Evolutionary conservation across 2,329 filamentous ascomycete genomes (phyloP).

Genomic region (Davidsoniella neocaledoniae): DNA sequence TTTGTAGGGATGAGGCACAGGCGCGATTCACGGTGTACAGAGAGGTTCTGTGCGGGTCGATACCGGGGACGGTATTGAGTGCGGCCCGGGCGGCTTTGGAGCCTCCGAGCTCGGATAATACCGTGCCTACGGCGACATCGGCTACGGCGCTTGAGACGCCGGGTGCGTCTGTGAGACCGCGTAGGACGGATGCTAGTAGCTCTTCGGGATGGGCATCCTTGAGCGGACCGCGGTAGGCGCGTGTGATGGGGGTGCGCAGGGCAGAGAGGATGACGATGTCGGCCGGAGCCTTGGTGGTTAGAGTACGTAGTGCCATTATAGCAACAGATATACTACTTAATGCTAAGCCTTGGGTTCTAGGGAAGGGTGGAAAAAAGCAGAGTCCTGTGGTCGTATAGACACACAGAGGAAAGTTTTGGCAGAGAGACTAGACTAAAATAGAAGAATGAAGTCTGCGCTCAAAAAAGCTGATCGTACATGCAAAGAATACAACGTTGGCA

Average conservation of each 20-base stretch:
- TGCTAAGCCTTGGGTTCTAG: no score
- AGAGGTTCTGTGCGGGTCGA: constrained; percentile 48
- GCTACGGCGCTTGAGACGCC: constrained; percentile 15
- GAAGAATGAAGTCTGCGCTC: not conserved
- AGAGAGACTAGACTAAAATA: not conserved
- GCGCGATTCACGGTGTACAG: constrained; percentile 84
- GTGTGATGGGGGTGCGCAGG: constrained; percentile 72
- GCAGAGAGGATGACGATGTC: constrained; percentile 94
- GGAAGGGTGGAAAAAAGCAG: not conserved
- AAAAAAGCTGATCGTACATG: no score
- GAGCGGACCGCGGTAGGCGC: constrained; percentile 80
- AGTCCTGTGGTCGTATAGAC: not conserved
- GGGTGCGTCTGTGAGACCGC: not conserved
- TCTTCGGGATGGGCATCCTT: constrained; percentile 88
- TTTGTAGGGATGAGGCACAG: constrained; percentile 62
- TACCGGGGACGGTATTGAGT: constrained; percentile 56
- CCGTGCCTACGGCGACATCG: constrained; percentile 74
- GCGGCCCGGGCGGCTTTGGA: constrained; percentile 86
- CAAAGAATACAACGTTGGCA: no score
- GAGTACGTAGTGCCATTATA: constrained; percentile 2
- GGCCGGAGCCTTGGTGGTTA: constrained; percentile 2
- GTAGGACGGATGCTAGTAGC: constrained; percentile 61
- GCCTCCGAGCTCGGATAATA: constrained; percentile 79
- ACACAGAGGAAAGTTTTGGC: not conserved
- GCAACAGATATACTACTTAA: not conserved